Percentiles rank a stretch among this genome's conserved stretches.
These are phyloP conservation scores for Pleurotus sapidus DNA, from an alignment of 768 basidiomycete species.

Conservation along the genomic window DNA sequence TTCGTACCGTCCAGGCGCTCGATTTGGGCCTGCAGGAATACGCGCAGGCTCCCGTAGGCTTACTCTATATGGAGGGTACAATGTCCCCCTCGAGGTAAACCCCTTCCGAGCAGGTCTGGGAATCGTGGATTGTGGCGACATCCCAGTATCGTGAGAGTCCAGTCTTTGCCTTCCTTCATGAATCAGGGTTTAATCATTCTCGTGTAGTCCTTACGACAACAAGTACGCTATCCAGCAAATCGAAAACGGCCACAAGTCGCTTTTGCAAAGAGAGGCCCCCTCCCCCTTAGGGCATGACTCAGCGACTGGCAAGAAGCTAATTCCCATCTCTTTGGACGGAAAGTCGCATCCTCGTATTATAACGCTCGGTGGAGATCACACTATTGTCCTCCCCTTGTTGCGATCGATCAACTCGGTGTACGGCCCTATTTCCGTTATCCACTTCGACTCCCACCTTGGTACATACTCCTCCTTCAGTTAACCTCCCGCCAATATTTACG, in stretches of 20 bases:
- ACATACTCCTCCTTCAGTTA: slow-evolving; percentile 9
- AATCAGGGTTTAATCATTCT: neutral
- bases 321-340: slow-evolving; percentile 64
- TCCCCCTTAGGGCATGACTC: slow-evolving; percentile 64
- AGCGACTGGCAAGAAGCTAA: slow-evolving; percentile 51
- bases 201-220: slow-evolving; percentile 68
- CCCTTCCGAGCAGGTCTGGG: slow-evolving; percentile 68
- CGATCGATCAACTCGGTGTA: slow-evolving; percentile 77
- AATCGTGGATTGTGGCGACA: slow-evolving; percentile 77
- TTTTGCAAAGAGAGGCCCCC: slow-evolving; percentile 62
- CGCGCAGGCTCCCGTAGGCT: slow-evolving; percentile 75
- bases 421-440: slow-evolving; percentile 78
- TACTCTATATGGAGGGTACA: slow-evolving; percentile 76
- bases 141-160: slow-evolving; percentile 55
- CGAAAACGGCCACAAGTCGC: slow-evolving; percentile 65
- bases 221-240: slow-evolving; percentile 71
- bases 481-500: slow-evolving; percentile 11
- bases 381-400: slow-evolving; percentile 61
- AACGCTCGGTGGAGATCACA: slow-evolving; percentile 87
- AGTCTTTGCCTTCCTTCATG: neutral
- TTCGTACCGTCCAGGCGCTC: slow-evolving; percentile 78
- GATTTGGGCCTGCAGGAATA: slow-evolving; percentile 85
- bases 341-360: slow-evolving; percentile 76
- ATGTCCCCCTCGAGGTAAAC: slow-evolving; percentile 70
- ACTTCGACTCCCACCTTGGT: slow-evolving; percentile 81